phyloP scores from a whole-genome alignment of 1,284 basidiomycete species.

The Heterobasidion occidentale region DNA sequence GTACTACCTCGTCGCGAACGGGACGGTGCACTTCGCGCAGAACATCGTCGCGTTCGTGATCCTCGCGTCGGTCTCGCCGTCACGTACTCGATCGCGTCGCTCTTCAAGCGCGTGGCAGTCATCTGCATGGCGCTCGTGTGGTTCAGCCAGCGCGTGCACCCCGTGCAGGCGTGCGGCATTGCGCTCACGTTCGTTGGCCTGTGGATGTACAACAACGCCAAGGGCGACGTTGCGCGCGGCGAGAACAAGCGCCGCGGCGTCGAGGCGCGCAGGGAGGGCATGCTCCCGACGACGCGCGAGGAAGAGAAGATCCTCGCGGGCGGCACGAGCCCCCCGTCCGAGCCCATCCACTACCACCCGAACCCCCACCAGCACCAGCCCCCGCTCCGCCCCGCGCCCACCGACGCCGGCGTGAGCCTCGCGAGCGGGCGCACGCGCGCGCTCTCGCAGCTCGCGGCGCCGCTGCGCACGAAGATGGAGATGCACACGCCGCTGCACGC shows the following conservation, averaged over 20 bases:
- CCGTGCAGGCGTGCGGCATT: constrained; percentile 85
- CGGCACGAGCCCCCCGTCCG: not conserved
- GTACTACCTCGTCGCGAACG: constrained; percentile 86
- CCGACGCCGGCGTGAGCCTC: constrained; percentile 5
- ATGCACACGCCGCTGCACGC: constrained; percentile 43
- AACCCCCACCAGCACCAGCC: not conserved
- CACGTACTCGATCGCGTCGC: constrained; percentile 96
- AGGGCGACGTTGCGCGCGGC: constrained; percentile 87
- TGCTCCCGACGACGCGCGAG: constrained; percentile 62
- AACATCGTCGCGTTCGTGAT: constrained; percentile 98
- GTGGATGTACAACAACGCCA: constrained; percentile 95
- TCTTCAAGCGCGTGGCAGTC: constrained; percentile 97
- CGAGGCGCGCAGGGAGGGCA: constrained; percentile 71
- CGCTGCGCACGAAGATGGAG: constrained; percentile 25
- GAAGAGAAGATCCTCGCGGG: constrained; percentile 10
- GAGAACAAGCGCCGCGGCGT: constrained; percentile 82
- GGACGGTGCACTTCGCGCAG: constrained; percentile 93
- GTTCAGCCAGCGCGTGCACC: constrained; percentile 88
- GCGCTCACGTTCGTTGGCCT: constrained; percentile 84
- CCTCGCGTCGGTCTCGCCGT: constrained; percentile 92
- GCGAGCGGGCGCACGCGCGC: constrained; percentile 5
- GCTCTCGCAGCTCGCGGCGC: not conserved
- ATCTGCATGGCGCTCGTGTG: constrained; percentile 97
- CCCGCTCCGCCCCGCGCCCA: not conserved
- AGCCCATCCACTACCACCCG: not conserved